Conservation (phyloP, 306 rosid species). For the Elaeagnus macrophylla region DNA sequence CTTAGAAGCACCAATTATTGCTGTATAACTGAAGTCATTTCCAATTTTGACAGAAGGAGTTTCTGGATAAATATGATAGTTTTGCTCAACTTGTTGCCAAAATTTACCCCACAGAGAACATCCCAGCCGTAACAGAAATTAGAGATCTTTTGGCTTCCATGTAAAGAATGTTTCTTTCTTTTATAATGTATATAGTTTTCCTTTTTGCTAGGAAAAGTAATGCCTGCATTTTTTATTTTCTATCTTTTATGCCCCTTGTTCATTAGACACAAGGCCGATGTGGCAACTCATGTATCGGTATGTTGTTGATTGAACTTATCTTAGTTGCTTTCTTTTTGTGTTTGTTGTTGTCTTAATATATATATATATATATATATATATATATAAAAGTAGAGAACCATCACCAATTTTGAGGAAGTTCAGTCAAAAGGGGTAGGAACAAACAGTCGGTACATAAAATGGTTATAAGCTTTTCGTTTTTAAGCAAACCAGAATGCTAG, state of each 20-base stretch:
- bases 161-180: conserved; percentile 28
- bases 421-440: too few species aligned
- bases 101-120: conserved; percentile 67
- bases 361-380: too few species aligned
- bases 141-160: conserved; percentile 56
- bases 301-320: too few species aligned
- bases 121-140: conserved; percentile 61
- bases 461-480: too few species aligned
- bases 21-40: conserved; percentile 20
- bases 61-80: conserved; percentile 75
- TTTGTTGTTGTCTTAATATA: too few species aligned
- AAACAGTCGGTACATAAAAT: too few species aligned
- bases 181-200: conserved; percentile 16
- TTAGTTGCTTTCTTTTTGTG: too few species aligned
- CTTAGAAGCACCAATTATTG: neutral
- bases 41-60: conserved; percentile 67
- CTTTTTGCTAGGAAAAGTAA: conserved; percentile 4
- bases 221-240: conserved; percentile 10
- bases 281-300: too few species aligned
- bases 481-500: too few species aligned
- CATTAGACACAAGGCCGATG: too few species aligned
- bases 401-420: too few species aligned
- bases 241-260: neutral
- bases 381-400: too few species aligned
- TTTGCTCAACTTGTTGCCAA: conserved; percentile 76